Evolutionary conservation across 345 rosid genomes (phyloP).

Genomic region (Camelina laxa): DNA sequence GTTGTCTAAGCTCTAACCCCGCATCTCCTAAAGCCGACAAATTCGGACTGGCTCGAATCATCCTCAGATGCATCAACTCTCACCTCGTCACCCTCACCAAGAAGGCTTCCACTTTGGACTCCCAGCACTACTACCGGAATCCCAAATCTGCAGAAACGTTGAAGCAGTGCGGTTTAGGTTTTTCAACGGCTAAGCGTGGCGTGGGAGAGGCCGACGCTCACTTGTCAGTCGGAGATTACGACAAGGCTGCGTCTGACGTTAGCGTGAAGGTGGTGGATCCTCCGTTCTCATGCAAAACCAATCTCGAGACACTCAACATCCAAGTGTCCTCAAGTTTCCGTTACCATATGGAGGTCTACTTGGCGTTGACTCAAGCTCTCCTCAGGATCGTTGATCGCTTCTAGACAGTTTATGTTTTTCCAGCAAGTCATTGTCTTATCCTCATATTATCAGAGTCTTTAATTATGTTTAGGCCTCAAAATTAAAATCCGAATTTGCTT

Average conservation of each 20-base stretch:
- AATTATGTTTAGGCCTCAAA: conserved; percentile 13
- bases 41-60: conserved; percentile 38
- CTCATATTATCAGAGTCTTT: background rate
- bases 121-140: conserved; percentile 3
- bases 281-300: conserved; percentile 14
- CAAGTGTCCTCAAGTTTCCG: conserved; percentile 15
- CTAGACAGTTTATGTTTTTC: conserved; percentile 12
- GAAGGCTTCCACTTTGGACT: conserved; percentile 21
- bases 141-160: conserved; percentile 19
- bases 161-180: conserved; percentile 31
- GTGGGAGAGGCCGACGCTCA: conserved; percentile 22
- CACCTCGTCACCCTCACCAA: conserved; percentile 38
- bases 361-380: conserved; percentile 42
- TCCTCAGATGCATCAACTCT: conserved; percentile 31
- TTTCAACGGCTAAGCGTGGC: conserved; percentile 31
- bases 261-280: conserved; percentile 26
- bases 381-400: conserved; percentile 46
- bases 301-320: conserved; percentile 32
- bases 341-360: conserved; percentile 34
- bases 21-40: conserved; percentile 16
- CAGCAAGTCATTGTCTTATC: background rate
- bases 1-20: conserved; percentile 32
- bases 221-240: conserved; percentile 29
- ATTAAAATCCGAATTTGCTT: conserved; percentile 13
- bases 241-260: conserved; percentile 37